Percentiles rank a stretch among this genome's conserved stretches.
Conservation (phyloP, 129 eudicot species). For the Tanacetum coccineum region DNA sequence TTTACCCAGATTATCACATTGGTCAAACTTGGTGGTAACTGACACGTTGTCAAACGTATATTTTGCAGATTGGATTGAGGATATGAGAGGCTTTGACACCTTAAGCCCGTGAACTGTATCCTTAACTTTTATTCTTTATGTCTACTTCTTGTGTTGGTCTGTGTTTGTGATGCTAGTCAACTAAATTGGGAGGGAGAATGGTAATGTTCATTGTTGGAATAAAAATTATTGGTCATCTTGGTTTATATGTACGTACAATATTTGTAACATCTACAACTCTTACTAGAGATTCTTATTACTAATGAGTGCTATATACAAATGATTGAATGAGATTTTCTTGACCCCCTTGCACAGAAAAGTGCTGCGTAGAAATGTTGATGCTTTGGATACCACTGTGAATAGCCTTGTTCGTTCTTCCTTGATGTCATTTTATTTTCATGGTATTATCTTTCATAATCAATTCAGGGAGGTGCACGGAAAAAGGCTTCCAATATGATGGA, state of each 20-base stretch:
- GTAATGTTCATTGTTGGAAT: not conserved
- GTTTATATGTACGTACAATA: not conserved
- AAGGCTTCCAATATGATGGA: conserved; percentile 1
- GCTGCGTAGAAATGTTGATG: conserved; percentile 71
- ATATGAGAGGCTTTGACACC: conserved; percentile 69
- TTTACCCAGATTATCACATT: no score
- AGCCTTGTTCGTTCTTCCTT: conserved; percentile 62
- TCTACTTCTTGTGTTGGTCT: not conserved
- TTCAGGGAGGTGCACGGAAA: conserved; percentile 3
- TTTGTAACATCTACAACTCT: not conserved
- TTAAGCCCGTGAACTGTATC: conserved; percentile 85
- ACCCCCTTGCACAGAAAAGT: conserved; percentile 52
- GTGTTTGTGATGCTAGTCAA: conserved; percentile 6
- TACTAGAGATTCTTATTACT: not conserved
- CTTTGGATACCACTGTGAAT: conserved; percentile 82
- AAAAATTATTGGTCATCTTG: not conserved
- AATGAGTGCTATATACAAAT: not conserved
- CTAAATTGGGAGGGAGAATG: not conserved
- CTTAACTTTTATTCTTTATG: conserved; percentile 29
- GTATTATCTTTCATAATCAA: not conserved
- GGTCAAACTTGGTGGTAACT: no score
- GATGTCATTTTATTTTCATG: conserved; percentile 28
- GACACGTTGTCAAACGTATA: not conserved
- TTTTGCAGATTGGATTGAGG: conserved; percentile 88
- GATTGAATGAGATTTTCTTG: conserved; percentile 33